Evolutionary conservation across 352 stramenopile genomes (phyloP), one percentile per base, ranked within the genome.

Genomic region (Globisporangium orthogonon): DNA sequence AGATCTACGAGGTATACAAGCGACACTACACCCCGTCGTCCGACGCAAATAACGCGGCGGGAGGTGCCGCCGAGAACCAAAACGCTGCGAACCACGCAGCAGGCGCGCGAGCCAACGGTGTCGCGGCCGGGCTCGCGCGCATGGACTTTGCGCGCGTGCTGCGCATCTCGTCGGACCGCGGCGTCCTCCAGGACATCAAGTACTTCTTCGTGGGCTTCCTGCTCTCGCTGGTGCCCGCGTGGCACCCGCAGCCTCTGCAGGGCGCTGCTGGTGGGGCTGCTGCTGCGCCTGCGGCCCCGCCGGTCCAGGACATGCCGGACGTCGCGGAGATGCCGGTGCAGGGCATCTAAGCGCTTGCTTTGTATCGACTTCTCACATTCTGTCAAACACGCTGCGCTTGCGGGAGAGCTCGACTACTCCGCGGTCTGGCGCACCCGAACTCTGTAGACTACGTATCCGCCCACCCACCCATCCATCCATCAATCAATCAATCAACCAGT

Each of bases 161-260:
- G 35, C 82, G 74, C 15, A 91, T 94, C 47, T 84, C 84, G 2
- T 65, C 78, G 7, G 82, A 94, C 58, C 76, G 75, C 13, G 85
- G 85, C 7, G 63, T 91, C 18, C 51, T 83, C 1, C 77, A 89
- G 30, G 85, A 94, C 56, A 56, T 94, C 33, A 85, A 87, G 59
- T 90, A 82, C 57, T 94, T 94, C 59, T 41, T 90, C 55, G 69
- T 75, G n/a, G 82, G 78, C 4, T 63, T 94, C 23, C 28, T 94
- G 45, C 59, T 92, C 15, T 92, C 82, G 37, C 66, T 94, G 14
- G 78, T 91, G 14, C 85, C 85, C 2, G 80, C 83, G 37, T 94
- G 85, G 85, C 81, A 88, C 56, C 80, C 82, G 31, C 76, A 90
- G 61, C 64, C 73, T 10, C 70, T 85, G 18, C 63, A 65, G 31